Evolutionary conservation across 2,329 filamentous ascomycete species (phyloP), one percentile per base, ranked within the genome.

Genomic region (Arthrobotrys pseudoclavata): DNA sequence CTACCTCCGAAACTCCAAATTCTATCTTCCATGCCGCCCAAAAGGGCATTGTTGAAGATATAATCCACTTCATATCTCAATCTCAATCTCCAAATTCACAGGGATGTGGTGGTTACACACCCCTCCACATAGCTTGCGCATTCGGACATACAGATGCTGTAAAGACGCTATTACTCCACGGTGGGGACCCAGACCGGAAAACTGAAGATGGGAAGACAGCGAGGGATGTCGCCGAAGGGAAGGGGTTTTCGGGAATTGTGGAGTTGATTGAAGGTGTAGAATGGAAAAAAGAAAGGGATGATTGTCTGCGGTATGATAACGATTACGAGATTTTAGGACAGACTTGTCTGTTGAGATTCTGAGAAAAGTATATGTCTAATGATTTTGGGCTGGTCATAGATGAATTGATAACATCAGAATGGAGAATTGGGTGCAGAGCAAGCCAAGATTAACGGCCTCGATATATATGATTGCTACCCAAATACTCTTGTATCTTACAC

Each of bases 11-110:
- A 12, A 53, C 29, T 24, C 52, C 62, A 31, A 62, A 61, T 31
- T 74, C 69, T 1, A 67, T 74, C 40, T 74, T 67, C 24, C 61
- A 67, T 31, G 69, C 69, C n/a, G 69, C 69, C 31, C 66, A 74
- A 62, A 45, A 68, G 31, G 69, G 69, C 10, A 68, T 68, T 13
- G 62, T 68, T 7, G 52, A 74, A 2, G 69, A 68, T 55, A 74
- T 74, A 45, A 20, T 74, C 20, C 34, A 74, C 15, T 74, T 67
- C 22, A 22, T 68, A 20, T 67, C 69, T 1, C n/a, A 67, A 52
- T 61, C 42, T 9, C 62, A 67, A 29, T 67, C 62, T 24, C 62
- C 62, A 52, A 74, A 74, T 34, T 18, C 62, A 13, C 50, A 42
- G 9, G 69, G 69, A 3, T 74, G 69, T 22, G 69, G 69, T 26